Conservation (phyloP, 495 filamentous ascomycete genomes). For the Daldinia caldariorum region DNA sequence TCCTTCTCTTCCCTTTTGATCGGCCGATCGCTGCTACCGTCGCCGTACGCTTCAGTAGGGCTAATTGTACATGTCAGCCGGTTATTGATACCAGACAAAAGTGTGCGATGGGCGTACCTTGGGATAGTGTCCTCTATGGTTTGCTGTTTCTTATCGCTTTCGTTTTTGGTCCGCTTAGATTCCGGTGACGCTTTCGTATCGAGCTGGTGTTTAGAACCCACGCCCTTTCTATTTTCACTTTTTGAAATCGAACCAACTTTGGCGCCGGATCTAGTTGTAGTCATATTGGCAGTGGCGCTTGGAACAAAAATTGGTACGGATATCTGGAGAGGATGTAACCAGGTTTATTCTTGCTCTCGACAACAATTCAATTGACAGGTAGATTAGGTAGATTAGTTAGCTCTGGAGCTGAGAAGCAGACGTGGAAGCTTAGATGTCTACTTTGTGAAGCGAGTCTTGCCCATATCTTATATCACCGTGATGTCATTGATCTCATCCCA, state of each 20-base stretch:
- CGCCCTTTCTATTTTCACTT: constrained; percentile 20
- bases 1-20: constrained; percentile 13
- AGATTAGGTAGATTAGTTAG: background rate
- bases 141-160: constrained; percentile 38
- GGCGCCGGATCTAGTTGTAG: constrained; percentile 47
- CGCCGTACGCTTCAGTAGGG: constrained; percentile 41
- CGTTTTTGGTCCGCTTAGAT: constrained; percentile 43
- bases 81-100: background rate
- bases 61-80: constrained; percentile 25
- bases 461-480: constrained; percentile 17
- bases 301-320: background rate
- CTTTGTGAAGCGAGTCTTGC: background rate
- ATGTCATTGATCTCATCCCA: constrained; percentile 36
- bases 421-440: background rate
- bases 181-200: constrained; percentile 23
- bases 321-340: background rate
- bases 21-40: constrained; percentile 19
- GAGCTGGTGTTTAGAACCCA: constrained; percentile 41
- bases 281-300: constrained; percentile 32
- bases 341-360: background rate
- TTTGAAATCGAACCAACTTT: constrained; percentile 32
- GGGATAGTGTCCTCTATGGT: constrained; percentile 44
- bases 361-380: background rate
- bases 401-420: background rate
- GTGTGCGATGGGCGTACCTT: constrained; percentile 23